Base-by-base conservation (phyloP, 2,329 filamentous ascomycete species). In the Escovopsis sp. region DNA sequence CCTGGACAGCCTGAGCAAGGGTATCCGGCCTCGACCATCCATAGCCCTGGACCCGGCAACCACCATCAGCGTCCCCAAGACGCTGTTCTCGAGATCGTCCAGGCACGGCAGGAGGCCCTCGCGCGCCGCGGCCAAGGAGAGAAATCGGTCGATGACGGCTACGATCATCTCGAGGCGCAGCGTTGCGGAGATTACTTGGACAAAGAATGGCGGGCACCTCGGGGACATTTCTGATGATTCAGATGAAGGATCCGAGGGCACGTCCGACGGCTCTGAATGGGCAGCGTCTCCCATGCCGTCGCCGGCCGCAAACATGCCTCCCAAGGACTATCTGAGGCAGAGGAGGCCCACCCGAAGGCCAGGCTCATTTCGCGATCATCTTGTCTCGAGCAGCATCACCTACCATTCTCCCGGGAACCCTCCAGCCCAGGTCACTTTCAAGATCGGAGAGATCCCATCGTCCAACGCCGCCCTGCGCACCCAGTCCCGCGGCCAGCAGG, bases 51-150 rank as follows among this genome's bases (percentile, higher is more conserved):
- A 60, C 36, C 55, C 60, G 37, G 55, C 56, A 4, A 62, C 56
- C 1, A 64, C 59, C 1, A 54, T 63, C 36, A 61, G 50, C 44
- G 19, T 56, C 23, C 59, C 60, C 6, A 51, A 46, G 33, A 55
- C 59, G 10, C 53, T 55, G 2, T 61, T 60, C 30, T 45, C 59
- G 6, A 51, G 45, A 11, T 43, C 28, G 28, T 32, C 53, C 7
- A 49, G 49, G 30, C 42, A 47, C 8, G 42, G 39, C 1, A 49
- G 57, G 39, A 48, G 49, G 33, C 11, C 28, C 8, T 32, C 49
- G 51, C 26, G 43, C 51, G 4, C 43, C 46, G 19, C 44, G 40
- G 43, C 47, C 26, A 49, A 48, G 10, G 45, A 46, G 12, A 39
- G 41, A 11, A 48, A 46, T 26, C 39, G 46, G 2, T 47, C 53